phyloP scores from a whole-genome alignment of 371 early-diverging fungal genomes.

The Thermomucor indicae-seudaticae region DNA sequence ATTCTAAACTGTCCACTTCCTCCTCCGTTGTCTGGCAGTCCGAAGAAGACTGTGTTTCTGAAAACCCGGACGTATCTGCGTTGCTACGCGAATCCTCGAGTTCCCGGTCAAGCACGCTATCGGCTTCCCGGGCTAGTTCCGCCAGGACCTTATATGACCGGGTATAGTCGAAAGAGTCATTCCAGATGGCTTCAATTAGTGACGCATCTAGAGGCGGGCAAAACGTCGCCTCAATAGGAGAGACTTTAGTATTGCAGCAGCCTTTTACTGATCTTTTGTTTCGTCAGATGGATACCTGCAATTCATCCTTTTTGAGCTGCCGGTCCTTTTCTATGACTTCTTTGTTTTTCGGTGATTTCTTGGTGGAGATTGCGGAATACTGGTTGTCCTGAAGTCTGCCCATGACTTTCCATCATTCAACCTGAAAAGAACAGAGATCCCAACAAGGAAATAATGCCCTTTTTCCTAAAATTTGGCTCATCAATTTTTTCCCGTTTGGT shows the following conservation, averaged over 20 bases:
- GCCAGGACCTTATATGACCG: slow-evolving; percentile 2
- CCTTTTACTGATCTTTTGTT: neutral
- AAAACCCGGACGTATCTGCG: neutral
- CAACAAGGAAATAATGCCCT: too few relatives aligned
- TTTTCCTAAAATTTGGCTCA: too few relatives aligned
- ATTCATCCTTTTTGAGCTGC: neutral
- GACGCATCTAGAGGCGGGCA: slow-evolving; percentile 9
- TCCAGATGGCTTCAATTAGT: slow-evolving; percentile 13
- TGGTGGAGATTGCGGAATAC: neutral
- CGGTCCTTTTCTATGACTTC: neutral
- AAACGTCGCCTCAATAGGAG: slow-evolving; percentile 4
- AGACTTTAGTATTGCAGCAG: neutral
- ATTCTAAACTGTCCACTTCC: slow-evolving; percentile 17
- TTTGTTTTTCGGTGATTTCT: neutral
- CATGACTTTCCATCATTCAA: slow-evolving; percentile 2
- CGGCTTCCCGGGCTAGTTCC: slow-evolving; percentile 9
- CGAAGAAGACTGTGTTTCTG: neutral
- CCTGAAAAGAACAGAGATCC: too few relatives aligned
- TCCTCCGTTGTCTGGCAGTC: neutral
- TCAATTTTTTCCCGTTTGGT: too few relatives aligned
- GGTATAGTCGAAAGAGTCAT: slow-evolving; percentile 3
- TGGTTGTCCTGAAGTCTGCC: slow-evolving; percentile 12
- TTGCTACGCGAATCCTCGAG: neutral
- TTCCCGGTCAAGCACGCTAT: neutral
- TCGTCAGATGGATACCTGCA: neutral